A percentile compares a stretch with the other conserved stretches of the same genome.
phyloP scores from a whole-genome alignment of 2,329 filamentous ascomycete genomes.

The Cercospora sojina region DNA sequence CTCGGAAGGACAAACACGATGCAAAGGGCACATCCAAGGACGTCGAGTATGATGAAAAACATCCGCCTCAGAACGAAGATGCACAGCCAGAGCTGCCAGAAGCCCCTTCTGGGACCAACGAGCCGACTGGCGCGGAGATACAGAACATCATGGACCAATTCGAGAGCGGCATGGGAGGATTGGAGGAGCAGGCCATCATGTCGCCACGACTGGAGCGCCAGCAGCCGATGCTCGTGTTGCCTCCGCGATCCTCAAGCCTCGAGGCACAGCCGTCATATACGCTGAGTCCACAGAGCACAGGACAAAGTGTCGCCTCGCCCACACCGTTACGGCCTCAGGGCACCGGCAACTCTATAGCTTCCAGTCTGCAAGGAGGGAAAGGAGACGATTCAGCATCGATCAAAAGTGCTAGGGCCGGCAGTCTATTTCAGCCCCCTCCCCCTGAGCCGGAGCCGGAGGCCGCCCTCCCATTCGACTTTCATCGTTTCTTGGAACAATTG shows the following conservation, averaged over 20 bases:
- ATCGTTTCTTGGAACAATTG: conserved; percentile 92
- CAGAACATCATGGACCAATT: conserved; percentile 98
- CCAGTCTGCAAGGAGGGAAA: conserved; percentile 25
- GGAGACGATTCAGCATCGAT: conserved; percentile 34
- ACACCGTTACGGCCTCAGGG: conserved; percentile 27
- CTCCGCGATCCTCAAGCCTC: conserved; percentile 81
- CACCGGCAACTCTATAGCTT: conserved; percentile 31
- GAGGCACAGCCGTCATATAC: conserved; percentile 54
- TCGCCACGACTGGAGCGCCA: conserved; percentile 80
- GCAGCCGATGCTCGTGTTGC: conserved; percentile 74
- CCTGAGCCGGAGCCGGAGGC: conserved; percentile 65
- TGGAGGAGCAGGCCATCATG: conserved; percentile 75
- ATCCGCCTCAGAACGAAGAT: conserved; percentile 30
- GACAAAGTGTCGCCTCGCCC: conserved; percentile 23
- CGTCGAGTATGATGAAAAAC: conserved; percentile 36
- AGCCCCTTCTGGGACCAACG: conserved; percentile 38
- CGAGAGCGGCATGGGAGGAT: conserved; percentile 66
- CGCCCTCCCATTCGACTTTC: conserved; percentile 90
- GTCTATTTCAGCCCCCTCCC: conserved; percentile 59
- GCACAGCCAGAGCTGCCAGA: conserved; percentile 49
- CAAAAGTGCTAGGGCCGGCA: conserved; percentile 35
- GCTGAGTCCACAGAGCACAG: conserved; percentile 31
- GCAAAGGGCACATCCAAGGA: conserved; percentile 13
- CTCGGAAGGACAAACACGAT: conserved; percentile 33
- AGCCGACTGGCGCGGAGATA: conserved; percentile 67